Percentiles rank a stretch among this genome's conserved stretches.
Conservation (phyloP, 1,139 yeast genomes). For the Pichia sp. region DNA sequence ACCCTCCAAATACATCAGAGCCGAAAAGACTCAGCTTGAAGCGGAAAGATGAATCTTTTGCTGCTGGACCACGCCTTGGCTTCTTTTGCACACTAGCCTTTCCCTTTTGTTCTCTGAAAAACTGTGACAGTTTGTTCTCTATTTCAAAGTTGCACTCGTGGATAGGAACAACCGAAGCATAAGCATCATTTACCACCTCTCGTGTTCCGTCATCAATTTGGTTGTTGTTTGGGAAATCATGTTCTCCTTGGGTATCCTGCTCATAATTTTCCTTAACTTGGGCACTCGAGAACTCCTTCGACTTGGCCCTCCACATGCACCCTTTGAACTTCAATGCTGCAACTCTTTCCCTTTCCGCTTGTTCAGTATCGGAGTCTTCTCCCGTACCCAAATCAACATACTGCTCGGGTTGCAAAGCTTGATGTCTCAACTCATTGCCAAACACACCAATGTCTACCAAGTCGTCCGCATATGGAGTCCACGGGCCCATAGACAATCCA, state of each 20-base stretch:
- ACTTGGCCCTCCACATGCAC: constrained; percentile 29
- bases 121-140: constrained; percentile 6
- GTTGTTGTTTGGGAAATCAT: constrained; percentile 25
- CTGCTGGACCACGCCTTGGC: background rate
- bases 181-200: constrained; percentile 32
- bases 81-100: constrained; percentile 7
- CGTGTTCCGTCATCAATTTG: constrained; percentile 14
- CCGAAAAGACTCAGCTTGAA: constrained; percentile 58
- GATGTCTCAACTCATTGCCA: constrained; percentile 33
- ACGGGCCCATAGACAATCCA: constrained; percentile 56
- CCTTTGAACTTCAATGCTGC: constrained; percentile 62
- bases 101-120: background rate
- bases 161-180: constrained; percentile 50
- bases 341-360: constrained; percentile 32
- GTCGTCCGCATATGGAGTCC: constrained; percentile 69
- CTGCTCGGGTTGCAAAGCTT: constrained; percentile 23
- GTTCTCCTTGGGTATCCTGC: constrained; percentile 25
- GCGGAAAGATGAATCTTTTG: constrained; percentile 21
- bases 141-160: constrained; percentile 47
- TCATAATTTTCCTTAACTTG: background rate
- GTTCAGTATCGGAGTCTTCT: constrained; percentile 1
- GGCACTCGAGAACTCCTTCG: constrained; percentile 36
- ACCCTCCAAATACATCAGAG: constrained; percentile 73
- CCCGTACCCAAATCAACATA: constrained; percentile 18
- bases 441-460: constrained; percentile 60